Evolutionary conservation across 2,329 filamentous ascomycete species (phyloP), one percentile per base, ranked within the genome.

Genomic region (Simplicillium sp.): DNA sequence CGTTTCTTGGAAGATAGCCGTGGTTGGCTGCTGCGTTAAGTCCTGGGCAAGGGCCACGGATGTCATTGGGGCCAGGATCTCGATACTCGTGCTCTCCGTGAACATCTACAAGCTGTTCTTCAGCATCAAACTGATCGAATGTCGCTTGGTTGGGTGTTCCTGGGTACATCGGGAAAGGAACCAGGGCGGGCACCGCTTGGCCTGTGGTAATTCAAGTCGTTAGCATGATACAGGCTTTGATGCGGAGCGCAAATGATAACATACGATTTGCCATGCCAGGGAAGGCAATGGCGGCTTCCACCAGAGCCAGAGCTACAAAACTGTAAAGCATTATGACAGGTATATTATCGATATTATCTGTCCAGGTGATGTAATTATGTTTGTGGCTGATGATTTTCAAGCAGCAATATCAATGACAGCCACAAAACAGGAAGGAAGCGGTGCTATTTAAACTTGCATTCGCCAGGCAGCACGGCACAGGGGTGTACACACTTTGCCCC

Each of bases 1-100:
- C 56, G 14, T 55, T 46, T 7, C 54, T 50, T 20, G 50, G 49
- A 9, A 61, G 48, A 37, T 59, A 61, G 14, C 55, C 31, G 12
- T 33, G 31, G 12, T 33, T 33, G 12, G 31, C 31, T 13, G 31
- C 31, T 5, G 31, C 31, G 12, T 33, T 33, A 11, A 33, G 31
- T 13, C 31, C 31, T n/a, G 31, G 31, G 31, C 39, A 36, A 20
- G 6, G 17, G 20, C 25, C 37, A 11, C 20, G 20, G 28, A 29
- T 33, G 31, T 33, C 31, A n/a, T 15, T 15, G 7, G 31, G 31
- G 12, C 31, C 13, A 33, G 31, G 31, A 13, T 33, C 31, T 13
- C 31, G 31, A 11, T 33, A 33, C 31, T 33, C 31, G 15, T 33
- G 31, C 31, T 33, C 31, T 13, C 31, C 31, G 15, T 33, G 31